Percentiles rank a stretch among this genome's conserved stretches.
These are phyloP conservation scores for Phytophthora tentaculata DNA, from an alignment of 352 stramenopile genomes.

Conservation along the genomic window DNA sequence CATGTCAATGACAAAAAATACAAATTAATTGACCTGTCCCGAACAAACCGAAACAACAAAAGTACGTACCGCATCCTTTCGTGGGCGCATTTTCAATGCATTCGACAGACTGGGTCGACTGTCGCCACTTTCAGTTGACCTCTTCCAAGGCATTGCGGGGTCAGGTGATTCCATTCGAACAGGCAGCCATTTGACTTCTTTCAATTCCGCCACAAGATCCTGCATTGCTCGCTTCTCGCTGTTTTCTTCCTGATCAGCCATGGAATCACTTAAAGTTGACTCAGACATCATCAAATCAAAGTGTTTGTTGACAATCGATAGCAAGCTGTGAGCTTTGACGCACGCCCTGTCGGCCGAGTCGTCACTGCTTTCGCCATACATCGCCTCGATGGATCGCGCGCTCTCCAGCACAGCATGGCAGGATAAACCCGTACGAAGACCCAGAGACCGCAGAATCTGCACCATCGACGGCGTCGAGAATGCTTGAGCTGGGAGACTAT, in stretches of 20 bases:
- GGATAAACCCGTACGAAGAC: conserved; percentile 64
- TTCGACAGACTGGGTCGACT: conserved; percentile 40
- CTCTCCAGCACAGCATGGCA: conserved; percentile 79
- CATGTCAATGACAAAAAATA: conserved; percentile 7
- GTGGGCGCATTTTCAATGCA: conserved; percentile 46
- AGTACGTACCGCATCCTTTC: conserved; percentile 64
- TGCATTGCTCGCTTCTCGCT: conserved; percentile 23
- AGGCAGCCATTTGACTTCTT: conserved; percentile 51
- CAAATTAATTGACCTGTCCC: conserved; percentile 6
- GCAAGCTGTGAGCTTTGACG: conserved; percentile 56
- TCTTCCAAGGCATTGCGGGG: conserved; percentile 69
- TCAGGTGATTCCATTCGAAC: conserved; percentile 38
- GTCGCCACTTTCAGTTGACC: not conserved
- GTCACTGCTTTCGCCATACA: conserved; percentile 39
- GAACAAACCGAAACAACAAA: conserved; percentile 5
- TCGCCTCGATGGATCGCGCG: conserved; percentile 60
- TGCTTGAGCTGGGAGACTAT: conserved; percentile 56
- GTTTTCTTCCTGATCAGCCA: conserved; percentile 13
- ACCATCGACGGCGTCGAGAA: conserved; percentile 60
- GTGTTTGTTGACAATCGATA: conserved; percentile 78
- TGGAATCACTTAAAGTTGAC: conserved; percentile 16
- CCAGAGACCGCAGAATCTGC: conserved; percentile 59
- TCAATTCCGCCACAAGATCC: conserved; percentile 42
- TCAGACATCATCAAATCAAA: conserved; percentile 67
- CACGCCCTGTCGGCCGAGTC: conserved; percentile 33